Evolutionary conservation across 2,329 filamentous ascomycete species (phyloP), one percentile per base, ranked within the genome.

Genomic region (Aspergillus sp.): DNA sequence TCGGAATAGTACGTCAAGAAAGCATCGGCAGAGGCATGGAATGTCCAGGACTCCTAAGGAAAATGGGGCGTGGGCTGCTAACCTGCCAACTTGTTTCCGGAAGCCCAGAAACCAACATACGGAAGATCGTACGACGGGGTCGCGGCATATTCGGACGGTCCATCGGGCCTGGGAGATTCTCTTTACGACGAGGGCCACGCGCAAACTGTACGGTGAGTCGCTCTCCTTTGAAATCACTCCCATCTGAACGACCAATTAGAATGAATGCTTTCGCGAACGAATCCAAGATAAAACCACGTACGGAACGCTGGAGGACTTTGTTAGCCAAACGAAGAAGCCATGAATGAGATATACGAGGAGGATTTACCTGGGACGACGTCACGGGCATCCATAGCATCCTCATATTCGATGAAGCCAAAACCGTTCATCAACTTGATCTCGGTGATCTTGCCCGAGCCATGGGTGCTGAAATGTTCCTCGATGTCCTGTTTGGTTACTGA

Each of bases 81-180:
- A 99, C 94, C 94, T 99, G 94, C 94, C 94, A 99, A 85, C 92
- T 96, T 82, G 94, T 99, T 82, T 97, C 93, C 73, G 93, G 92
- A 76, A 99, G 90, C 80, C 92, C 93, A 80, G 89, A 89, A 70
- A 99, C 95, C 76, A 93, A 88, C 94, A 99, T 97, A 74, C 94
- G 89, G 76, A 92, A 91, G 63, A 91, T 86, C 63, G 94, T 99
- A 74, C 94, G 91, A 70, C 94, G 88, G 60, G 94, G 94, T 69
- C 94, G 89, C 61, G 87, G 86, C 66, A 83, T 80, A 56, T 61
- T 65, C 62, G 81, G 81, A 63, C 86, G 85, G 68, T 88, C 86
- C 65, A 81, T 75, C 53, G 81, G 79, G 57, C 79, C 79, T 65
- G 80, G 79, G 72, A 84, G 85, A 60, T 83, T 80, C 65, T 87